A percentile compares a stretch with the other conserved stretches of the same genome.
Conservation (phyloP, 495 filamentous ascomycete genomes). For the Pyrenula massariospora region DNA sequence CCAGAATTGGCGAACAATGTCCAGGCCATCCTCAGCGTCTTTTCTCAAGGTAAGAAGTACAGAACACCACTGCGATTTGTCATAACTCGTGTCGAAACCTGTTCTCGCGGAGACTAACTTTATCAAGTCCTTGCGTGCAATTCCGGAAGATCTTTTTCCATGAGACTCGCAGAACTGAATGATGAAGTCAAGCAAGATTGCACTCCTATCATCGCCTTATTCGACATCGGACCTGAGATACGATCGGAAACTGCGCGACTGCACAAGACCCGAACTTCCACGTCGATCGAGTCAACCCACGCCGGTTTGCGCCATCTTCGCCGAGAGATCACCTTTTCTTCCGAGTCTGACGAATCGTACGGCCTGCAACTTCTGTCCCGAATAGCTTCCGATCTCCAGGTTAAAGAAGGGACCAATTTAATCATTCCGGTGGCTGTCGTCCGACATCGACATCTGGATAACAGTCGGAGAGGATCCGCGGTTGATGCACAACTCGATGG, state of each 20-base stretch:
- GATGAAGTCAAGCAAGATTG: constrained; percentile 48
- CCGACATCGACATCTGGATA: constrained; percentile 18
- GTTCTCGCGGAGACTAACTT: constrained; percentile 3
- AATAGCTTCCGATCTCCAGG: constrained; percentile 58
- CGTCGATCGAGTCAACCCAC: constrained; percentile 7
- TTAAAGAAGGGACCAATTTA: constrained; percentile 58
- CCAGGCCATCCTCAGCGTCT: constrained; percentile 34
- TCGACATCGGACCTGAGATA: constrained; percentile 46
- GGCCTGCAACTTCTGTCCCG: constrained; percentile 57
- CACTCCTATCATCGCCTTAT: constrained; percentile 63
- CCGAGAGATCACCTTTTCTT: constrained; percentile 31
- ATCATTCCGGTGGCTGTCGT: constrained; percentile 65
- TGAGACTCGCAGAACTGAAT: constrained; percentile 54
- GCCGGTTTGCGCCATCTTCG: constrained; percentile 22
- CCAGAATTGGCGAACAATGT: constrained; percentile 38
- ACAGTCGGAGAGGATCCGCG: constrained; percentile 6
- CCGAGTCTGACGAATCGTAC: constrained; percentile 45
- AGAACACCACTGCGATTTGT: neutral
- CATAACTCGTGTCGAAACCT: neutral
- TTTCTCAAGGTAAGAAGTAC: constrained; percentile 39
- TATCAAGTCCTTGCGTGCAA: constrained; percentile 59
- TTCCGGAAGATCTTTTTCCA: constrained; percentile 57
- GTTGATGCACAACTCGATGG: constrained; percentile 1
- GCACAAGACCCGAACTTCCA: neutral
- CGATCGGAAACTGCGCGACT: constrained; percentile 20